Conservation (phyloP, 768 basidiomycete species). For the Gelatoporia subvermispora region DNA sequence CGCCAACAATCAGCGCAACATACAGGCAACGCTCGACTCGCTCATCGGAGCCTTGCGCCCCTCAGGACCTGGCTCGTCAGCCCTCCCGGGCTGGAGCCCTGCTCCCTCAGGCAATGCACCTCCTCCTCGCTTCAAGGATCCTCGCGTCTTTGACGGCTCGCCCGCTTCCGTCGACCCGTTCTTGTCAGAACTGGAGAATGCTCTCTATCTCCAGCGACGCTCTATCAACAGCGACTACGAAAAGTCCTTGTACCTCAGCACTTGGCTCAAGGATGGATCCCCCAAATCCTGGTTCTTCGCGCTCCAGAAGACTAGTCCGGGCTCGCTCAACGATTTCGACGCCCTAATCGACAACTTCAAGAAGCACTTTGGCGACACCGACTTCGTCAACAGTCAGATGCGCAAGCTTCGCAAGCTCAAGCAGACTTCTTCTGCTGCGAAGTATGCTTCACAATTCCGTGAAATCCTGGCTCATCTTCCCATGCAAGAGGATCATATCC, state of each 20-base stretch:
- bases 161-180: conserved; percentile 2
- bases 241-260: conserved; percentile 2
- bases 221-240: neutral
- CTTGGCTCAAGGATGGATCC: conserved; percentile 3
- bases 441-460: conserved; percentile 24
- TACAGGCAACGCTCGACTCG: too few relatives aligned
- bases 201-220: neutral
- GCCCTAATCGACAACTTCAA: neutral
- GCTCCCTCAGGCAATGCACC: too few relatives aligned
- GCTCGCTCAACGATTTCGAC: neutral
- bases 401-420: conserved; percentile 25
- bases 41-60: too few relatives aligned
- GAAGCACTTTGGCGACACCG: conserved; percentile 2
- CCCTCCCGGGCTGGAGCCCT: too few relatives aligned
- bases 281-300: conserved; percentile 1
- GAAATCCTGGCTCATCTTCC: conserved; percentile 24
- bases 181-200: conserved; percentile 1
- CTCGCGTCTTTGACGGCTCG: conserved; percentile 4
- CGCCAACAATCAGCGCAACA: too few relatives aligned
- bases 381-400: conserved; percentile 13
- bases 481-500: conserved; percentile 26
- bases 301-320: neutral
- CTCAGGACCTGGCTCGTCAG: too few relatives aligned
- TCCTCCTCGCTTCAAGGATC: neutral
- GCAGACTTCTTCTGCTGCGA: conserved; percentile 26